Conservation (phyloP, 2,329 filamentous ascomycete genomes). For the Coniochaeta prunicola region DNA sequence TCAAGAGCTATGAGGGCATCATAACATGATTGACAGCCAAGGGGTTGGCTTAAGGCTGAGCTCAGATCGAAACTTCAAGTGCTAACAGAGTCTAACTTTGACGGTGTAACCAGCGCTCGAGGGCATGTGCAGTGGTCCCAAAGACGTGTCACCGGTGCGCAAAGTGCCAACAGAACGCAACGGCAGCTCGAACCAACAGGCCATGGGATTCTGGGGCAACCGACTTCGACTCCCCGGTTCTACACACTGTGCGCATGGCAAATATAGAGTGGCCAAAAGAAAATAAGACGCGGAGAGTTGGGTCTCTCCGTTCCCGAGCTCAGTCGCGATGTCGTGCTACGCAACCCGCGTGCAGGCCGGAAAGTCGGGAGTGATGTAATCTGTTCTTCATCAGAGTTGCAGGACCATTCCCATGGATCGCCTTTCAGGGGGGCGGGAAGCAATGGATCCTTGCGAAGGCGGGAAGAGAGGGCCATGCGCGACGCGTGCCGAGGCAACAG, state of each 20-base stretch:
- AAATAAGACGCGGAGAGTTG: constrained; percentile 2
- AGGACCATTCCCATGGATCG: neutral
- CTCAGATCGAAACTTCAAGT: neutral
- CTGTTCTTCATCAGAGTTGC: constrained; percentile 2
- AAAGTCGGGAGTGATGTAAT: constrained; percentile 11
- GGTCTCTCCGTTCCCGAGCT: constrained; percentile 5
- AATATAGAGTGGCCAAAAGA: neutral
- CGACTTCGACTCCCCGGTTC: neutral
- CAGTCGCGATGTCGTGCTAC: constrained; percentile 3
- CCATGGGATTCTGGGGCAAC: neutral
- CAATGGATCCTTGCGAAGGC: neutral
- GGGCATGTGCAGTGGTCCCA: neutral
- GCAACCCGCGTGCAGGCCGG: constrained; percentile 10
- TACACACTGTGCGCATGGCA: neutral
- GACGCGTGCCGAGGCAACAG: neutral
- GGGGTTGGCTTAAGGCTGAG: neutral
- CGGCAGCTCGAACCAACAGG: neutral
- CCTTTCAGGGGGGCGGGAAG: neutral
- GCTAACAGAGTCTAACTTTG: neutral
- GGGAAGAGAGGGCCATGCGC: no score
- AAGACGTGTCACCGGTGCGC: neutral
- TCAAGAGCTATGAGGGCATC: no score
- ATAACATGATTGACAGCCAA: neutral
- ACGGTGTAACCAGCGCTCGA: neutral
- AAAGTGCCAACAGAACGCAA: neutral